These are phyloP conservation scores for Lindgomyces ingoldianus DNA, from an alignment of 495 filamentous ascomycete species.

Conservation along the genomic window DNA sequence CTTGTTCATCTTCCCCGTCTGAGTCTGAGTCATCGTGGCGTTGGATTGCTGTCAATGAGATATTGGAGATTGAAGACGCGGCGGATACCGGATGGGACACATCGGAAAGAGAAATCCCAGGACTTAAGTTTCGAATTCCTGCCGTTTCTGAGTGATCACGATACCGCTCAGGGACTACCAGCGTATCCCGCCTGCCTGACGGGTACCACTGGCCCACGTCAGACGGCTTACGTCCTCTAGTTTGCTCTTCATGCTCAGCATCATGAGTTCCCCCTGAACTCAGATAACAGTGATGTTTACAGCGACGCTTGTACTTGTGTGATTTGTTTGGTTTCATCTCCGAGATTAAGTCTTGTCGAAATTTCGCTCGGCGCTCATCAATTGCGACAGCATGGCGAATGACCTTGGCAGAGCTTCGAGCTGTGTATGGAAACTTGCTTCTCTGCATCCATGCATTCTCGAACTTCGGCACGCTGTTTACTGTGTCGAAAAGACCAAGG, in stretches of 20 bases:
- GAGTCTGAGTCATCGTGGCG: constrained; percentile 49
- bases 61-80: constrained; percentile 23
- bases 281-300: constrained; percentile 47
- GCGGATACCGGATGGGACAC: constrained; percentile 1
- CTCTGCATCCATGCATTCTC: constrained; percentile 86
- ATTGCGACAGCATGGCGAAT: constrained; percentile 48
- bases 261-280: too few relatives aligned
- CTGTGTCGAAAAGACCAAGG: constrained; percentile 71
- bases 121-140: constrained; percentile 33
- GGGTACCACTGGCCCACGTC: not conserved
- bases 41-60: constrained; percentile 29
- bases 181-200: not conserved
- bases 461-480: constrained; percentile 80
- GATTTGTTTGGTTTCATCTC: constrained; percentile 49
- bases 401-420: constrained; percentile 70
- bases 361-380: constrained; percentile 50
- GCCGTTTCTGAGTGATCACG: constrained; percentile 31
- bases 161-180: constrained; percentile 29
- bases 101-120: constrained; percentile 21
- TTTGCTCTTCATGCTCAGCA: too few relatives aligned
- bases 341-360: constrained; percentile 71
- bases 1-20: constrained; percentile 60
- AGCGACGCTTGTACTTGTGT: constrained; percentile 46
- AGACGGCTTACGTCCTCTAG: constrained; percentile 14
- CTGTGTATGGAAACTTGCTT: constrained; percentile 80